Evolutionary conservation across 257 asterid genomes (phyloP).

Genomic region (Paulownia fortunei): DNA sequence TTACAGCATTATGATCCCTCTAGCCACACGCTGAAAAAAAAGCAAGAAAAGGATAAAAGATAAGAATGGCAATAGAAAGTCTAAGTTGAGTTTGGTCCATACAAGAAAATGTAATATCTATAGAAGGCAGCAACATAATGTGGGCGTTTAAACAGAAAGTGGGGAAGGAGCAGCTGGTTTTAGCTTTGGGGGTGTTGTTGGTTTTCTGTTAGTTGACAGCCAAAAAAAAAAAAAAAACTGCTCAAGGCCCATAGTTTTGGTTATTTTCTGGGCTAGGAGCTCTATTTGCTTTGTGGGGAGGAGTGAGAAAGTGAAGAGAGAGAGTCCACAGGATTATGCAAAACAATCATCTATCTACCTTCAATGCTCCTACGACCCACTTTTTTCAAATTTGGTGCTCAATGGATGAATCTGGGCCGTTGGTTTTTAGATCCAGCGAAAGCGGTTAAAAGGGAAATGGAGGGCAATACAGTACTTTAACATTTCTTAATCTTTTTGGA

Average conservation of each 20-base stretch:
- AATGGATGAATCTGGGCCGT: conserved; percentile 34
- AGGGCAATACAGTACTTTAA: background rate
- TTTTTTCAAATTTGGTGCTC: conserved; percentile 3
- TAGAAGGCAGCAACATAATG: conserved; percentile 17
- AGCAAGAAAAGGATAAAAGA: background rate
- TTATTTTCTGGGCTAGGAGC: background rate
- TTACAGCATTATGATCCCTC: conserved; percentile 24
- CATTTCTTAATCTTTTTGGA: background rate
- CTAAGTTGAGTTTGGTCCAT: background rate
- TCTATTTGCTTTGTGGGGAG: background rate
- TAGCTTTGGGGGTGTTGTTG: conserved; percentile 29
- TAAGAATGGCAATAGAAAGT: background rate
- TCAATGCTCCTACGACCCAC: conserved; percentile 23
- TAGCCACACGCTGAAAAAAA: background rate
- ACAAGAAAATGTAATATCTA: conserved; percentile 28
- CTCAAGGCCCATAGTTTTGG: conserved; percentile 71
- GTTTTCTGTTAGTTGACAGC: conserved; percentile 26
- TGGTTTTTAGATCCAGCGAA: conserved; percentile 12
- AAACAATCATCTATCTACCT: conserved; percentile 38
- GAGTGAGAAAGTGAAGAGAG: conserved; percentile 32
- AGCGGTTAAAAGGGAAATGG: background rate
- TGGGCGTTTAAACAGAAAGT: conserved; percentile 31
- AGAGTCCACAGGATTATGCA: conserved; percentile 56
- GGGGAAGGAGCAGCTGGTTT: conserved; percentile 61
- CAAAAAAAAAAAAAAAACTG: conserved; percentile 25